phyloP scores from a whole-genome alignment of 2,329 filamentous ascomycete genomes.

The Davidsoniella virescens region DNA sequence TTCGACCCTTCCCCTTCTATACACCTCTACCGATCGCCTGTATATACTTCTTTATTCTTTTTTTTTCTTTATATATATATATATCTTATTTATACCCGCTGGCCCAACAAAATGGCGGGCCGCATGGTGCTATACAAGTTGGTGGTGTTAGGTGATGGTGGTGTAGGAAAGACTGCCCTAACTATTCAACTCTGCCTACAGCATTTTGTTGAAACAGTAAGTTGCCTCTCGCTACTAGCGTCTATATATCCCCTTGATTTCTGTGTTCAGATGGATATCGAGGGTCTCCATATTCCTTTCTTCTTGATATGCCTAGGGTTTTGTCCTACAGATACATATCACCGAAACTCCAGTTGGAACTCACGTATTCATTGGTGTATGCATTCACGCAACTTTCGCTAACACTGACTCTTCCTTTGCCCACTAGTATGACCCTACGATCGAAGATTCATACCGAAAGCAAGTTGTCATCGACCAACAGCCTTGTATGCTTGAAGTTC shows the following conservation, averaged over 20 bases:
- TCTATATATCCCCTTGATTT: neutral
- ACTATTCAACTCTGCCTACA: conserved; percentile 95
- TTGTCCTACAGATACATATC: neutral
- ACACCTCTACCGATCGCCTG: no score
- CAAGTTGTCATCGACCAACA: conserved; percentile 87
- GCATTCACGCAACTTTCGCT: neutral
- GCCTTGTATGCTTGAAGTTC: conserved; percentile 91
- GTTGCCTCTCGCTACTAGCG: conserved; percentile 18
- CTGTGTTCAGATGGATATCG: neutral
- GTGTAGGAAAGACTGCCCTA: conserved; percentile 84
- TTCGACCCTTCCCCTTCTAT: no score
- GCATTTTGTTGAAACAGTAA: conserved; percentile 89
- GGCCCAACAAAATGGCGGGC: conserved; percentile 47
- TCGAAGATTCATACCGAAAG: conserved; percentile 77
- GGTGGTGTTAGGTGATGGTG: conserved; percentile 87
- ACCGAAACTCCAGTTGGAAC: neutral
- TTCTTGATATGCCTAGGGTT: neutral
- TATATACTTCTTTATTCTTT: no score
- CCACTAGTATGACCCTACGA: conserved; percentile 63
- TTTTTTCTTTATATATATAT: no score
- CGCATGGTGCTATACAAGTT: conserved; percentile 94
- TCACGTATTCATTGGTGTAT: neutral
- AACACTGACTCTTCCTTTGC: neutral
- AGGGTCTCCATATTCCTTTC: no score
- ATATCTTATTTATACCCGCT: no score